phyloP scores from a whole-genome alignment of 2,329 filamentous ascomycete species.

The Rosellinia necatrix region DNA sequence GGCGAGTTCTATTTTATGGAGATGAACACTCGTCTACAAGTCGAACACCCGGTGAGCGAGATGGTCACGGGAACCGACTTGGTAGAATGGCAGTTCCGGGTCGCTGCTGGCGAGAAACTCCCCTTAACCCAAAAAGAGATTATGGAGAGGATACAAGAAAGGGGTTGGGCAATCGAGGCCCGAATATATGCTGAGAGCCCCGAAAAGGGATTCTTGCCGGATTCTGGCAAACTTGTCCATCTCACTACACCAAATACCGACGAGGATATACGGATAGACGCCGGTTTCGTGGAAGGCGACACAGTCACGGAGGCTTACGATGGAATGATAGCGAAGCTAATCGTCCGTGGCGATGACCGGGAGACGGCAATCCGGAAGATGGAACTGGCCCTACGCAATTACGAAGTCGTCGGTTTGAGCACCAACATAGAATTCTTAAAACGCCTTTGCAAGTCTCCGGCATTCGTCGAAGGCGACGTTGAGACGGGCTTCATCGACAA shows the following conservation, averaged over 20 bases:
- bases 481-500: slow-evolving; percentile 97
- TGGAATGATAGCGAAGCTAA: slow-evolving; percentile 98
- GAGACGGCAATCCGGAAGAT: slow-evolving; percentile 84
- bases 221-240: slow-evolving; percentile 86
- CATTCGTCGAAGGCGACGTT: slow-evolving; percentile 84
- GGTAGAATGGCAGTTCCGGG: slow-evolving; percentile 95
- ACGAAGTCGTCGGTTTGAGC: slow-evolving; percentile 88
- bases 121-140: slow-evolving; percentile 66
- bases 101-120: slow-evolving; percentile 61
- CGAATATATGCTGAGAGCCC: slow-evolving; percentile 97
- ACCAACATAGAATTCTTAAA: slow-evolving; percentile 99
- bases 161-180: slow-evolving; percentile 91
- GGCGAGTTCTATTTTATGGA: slow-evolving; percentile 83
- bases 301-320: slow-evolving; percentile 95
- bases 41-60: slow-evolving; percentile 90
- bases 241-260: slow-evolving; percentile 72
- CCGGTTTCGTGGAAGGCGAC: slow-evolving; percentile 89
- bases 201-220: slow-evolving; percentile 87
- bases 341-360: slow-evolving; percentile 80
- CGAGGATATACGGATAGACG: slow-evolving; percentile 84
- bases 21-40: slow-evolving; percentile 88
- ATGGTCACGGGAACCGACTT: slow-evolving; percentile 74
- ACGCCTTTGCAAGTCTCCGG: slow-evolving; percentile 76
- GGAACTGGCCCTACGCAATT: slow-evolving; percentile 77
- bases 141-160: slow-evolving; percentile 71